phyloP scores from a whole-genome alignment of 495 filamentous ascomycete species.

The Neurospora africana region DNA sequence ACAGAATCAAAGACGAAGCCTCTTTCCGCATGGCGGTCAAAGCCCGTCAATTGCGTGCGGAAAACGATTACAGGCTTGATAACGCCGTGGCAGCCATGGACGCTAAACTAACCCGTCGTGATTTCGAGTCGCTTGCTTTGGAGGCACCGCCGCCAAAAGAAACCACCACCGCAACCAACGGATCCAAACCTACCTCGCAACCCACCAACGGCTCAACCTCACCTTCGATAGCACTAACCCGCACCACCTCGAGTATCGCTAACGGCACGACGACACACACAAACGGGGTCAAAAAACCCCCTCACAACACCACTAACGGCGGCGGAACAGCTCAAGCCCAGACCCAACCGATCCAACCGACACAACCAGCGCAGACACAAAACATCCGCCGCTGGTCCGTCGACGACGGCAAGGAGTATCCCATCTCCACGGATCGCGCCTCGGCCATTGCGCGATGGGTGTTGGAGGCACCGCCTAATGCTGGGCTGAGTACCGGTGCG shows the following conservation, averaged over 20 bases:
- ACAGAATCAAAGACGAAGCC: constrained; percentile 53
- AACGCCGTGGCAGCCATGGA: constrained; percentile 16
- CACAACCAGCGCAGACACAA: neutral
- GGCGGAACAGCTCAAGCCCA: neutral
- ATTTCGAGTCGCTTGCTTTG: neutral
- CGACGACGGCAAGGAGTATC: constrained; percentile 56
- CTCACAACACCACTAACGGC: neutral
- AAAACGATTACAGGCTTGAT: constrained; percentile 35
- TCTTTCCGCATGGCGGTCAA: constrained; percentile 50
- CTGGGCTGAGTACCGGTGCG: neutral
- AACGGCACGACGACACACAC: neutral
- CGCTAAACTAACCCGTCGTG: neutral
- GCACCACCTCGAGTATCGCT: constrained; percentile 13
- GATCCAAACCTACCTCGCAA: neutral
- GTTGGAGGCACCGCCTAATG: constrained; percentile 9
- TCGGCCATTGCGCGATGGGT: constrained; percentile 60
- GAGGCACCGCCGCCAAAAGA: neutral
- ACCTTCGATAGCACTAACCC: neutral
- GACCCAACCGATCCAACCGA: neutral
- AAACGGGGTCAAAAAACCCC: neutral
- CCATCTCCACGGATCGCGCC: constrained; percentile 57
- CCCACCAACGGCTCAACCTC: neutral
- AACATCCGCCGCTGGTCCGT: constrained; percentile 42
- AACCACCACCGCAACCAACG: constrained; percentile 10
- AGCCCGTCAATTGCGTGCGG: constrained; percentile 45